phyloP scores from a whole-genome alignment of 176 grass and related monocot species.

The Thalia dealbata region DNA sequence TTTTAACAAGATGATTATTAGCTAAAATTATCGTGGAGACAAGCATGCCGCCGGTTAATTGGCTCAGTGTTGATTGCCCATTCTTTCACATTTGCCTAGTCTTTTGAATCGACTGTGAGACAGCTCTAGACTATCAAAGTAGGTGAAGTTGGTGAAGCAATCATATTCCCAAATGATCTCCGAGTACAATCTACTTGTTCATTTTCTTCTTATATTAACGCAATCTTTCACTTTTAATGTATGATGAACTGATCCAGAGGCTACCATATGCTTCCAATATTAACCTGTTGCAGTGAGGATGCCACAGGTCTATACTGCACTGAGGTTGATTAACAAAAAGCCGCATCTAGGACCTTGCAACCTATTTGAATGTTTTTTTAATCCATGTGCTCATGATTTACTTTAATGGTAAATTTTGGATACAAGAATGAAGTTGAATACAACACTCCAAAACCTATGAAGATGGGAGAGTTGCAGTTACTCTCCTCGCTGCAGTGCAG shows the following conservation, averaged over 20 bases:
- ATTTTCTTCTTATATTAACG: background rate
- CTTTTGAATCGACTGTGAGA: background rate
- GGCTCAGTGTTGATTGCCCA: background rate
- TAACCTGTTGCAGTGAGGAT: too few species aligned
- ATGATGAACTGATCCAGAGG: background rate
- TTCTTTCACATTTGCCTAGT: background rate
- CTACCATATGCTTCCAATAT: background rate
- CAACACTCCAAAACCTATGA: too few species aligned
- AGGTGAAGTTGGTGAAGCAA: background rate
- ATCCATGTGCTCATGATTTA: too few species aligned
- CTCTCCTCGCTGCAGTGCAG: too few species aligned
- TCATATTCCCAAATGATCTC: background rate
- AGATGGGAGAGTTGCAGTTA: too few species aligned
- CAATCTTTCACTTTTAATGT: background rate
- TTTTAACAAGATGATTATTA: conserved; percentile 84
- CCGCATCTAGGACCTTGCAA: too few species aligned
- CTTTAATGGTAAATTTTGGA: too few species aligned
- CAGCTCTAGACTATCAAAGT: too few species aligned
- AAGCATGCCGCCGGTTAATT: background rate
- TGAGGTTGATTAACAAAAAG: too few species aligned
- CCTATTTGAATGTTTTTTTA: too few species aligned
- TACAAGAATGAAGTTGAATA: too few species aligned
- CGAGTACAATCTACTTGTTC: background rate
- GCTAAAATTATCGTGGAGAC: background rate
- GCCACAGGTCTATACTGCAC: too few species aligned